Evolutionary conservation across 345 rosid genomes (phyloP).

Genomic region (Melaleuca alternifolia): DNA sequence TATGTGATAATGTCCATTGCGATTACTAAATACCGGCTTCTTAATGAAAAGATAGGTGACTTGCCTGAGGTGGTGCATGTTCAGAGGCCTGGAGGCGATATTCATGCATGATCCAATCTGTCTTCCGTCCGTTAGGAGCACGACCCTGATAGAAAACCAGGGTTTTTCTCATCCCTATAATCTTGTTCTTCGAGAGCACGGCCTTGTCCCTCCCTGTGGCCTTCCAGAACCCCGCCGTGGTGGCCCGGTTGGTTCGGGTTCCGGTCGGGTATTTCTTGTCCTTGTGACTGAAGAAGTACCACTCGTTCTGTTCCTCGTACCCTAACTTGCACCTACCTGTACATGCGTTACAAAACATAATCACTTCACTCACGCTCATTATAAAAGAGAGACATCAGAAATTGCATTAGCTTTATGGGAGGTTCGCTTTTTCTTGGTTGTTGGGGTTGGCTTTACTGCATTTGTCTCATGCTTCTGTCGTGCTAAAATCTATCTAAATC

Average conservation of each 20-base stretch:
- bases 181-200: conserved; percentile 56
- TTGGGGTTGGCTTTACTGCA: neutral
- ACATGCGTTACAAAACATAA: neutral
- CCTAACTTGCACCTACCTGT: conserved; percentile 76
- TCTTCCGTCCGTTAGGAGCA: conserved; percentile 83
- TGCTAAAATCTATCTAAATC: neutral
- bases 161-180: conserved; percentile 94
- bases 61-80: conserved; percentile 66
- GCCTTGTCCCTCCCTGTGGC: conserved; percentile 97
- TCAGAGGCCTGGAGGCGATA: conserved; percentile 77
- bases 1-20: neutral
- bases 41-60: neutral
- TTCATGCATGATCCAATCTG: conserved; percentile 97
- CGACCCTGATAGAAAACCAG: conserved; percentile 89
- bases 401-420: neutral
- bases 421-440: neutral
- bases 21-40: neutral
- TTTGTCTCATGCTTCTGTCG: neutral
- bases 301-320: conserved; percentile 72
- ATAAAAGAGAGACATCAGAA: neutral
- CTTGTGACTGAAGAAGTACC: conserved; percentile 98
- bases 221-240: conserved; percentile 93
- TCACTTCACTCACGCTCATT: neutral
- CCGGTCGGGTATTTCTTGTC: conserved; percentile 97
- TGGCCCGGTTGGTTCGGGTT: conserved; percentile 84